Percentiles rank a stretch among this genome's conserved stretches.
phyloP scores from a whole-genome alignment of 345 rosid species.

The Geranium rotundifolium region DNA sequence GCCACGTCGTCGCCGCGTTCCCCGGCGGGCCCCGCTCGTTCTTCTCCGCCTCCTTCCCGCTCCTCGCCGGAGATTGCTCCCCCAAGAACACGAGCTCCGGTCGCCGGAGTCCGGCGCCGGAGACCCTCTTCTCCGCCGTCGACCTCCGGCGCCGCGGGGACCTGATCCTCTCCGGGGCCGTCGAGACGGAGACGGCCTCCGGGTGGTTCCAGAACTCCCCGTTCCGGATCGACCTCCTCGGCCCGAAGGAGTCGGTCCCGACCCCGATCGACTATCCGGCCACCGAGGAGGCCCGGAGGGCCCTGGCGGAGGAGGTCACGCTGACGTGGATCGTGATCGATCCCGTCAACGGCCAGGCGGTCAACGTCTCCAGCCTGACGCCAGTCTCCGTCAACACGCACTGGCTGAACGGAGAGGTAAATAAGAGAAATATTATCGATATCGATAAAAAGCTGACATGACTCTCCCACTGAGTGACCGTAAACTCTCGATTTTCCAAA shows the following conservation, averaged over 20 bases:
- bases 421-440: no score
- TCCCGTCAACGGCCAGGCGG: slow-evolving; percentile 35
- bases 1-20: slow-evolving; percentile 25
- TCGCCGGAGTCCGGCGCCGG: not conserved
- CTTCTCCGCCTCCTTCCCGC: slow-evolving; percentile 49
- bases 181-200: slow-evolving; percentile 48
- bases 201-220: slow-evolving; percentile 68
- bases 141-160: slow-evolving; percentile 40
- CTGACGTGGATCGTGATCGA: slow-evolving; percentile 74
- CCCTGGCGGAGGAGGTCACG: slow-evolving; percentile 29
- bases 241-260: slow-evolving; percentile 43
- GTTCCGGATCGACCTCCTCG: slow-evolving; percentile 56
- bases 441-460: no score
- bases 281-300: slow-evolving; percentile 25
- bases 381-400: slow-evolving; percentile 59
- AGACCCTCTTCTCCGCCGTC: slow-evolving; percentile 59
- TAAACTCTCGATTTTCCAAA: no score
- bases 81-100: not conserved
- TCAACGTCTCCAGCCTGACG: slow-evolving; percentile 51
- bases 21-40: slow-evolving; percentile 46
- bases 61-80: slow-evolving; percentile 1
- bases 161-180: slow-evolving; percentile 34
- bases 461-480: no score
- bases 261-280: slow-evolving; percentile 32
- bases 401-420: slow-evolving; percentile 78